phyloP scores from a whole-genome alignment of 2,329 filamentous ascomycete species.

The Exophiala dermatitidis region DNA sequence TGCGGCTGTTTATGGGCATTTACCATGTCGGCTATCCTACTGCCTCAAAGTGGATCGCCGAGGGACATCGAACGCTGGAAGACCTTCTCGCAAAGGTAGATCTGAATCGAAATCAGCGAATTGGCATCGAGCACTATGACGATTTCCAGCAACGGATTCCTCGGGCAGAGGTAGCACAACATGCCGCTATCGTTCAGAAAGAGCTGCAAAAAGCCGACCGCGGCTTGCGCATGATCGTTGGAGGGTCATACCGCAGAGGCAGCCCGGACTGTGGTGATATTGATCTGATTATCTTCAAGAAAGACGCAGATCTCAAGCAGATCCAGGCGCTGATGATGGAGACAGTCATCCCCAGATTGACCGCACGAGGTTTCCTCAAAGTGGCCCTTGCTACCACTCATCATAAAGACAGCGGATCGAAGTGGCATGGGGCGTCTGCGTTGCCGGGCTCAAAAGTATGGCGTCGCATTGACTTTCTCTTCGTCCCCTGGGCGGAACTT shows the following conservation, averaged over 20 bases:
- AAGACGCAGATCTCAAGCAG: conserved; percentile 49
- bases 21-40: conserved; percentile 68
- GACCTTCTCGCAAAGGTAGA: conserved; percentile 58
- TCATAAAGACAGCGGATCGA: conserved; percentile 55
- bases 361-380: conserved; percentile 58
- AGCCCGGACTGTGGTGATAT: conserved; percentile 69
- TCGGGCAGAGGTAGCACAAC: conserved; percentile 62
- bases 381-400: conserved; percentile 54
- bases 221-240: conserved; percentile 62
- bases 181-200: conserved; percentile 58
- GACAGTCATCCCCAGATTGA: conserved; percentile 56
- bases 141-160: conserved; percentile 76
- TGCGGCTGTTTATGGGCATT: conserved; percentile 66
- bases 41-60: conserved; percentile 67
- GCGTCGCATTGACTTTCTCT: conserved; percentile 76
- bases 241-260: conserved; percentile 80
- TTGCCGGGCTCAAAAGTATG: conserved; percentile 57
- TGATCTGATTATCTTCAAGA: conserved; percentile 73
- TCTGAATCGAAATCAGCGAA: conserved; percentile 60
- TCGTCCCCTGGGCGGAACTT: conserved; percentile 71
- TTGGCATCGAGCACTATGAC: conserved; percentile 72
- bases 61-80: conserved; percentile 66
- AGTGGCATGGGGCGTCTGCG: conserved; percentile 82
- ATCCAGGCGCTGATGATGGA: conserved; percentile 58
- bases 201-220: conserved; percentile 56